Evolutionary conservation across 371 early-diverging fungal genomes (phyloP).

Genomic region (Haplosporangium sp.): DNA sequence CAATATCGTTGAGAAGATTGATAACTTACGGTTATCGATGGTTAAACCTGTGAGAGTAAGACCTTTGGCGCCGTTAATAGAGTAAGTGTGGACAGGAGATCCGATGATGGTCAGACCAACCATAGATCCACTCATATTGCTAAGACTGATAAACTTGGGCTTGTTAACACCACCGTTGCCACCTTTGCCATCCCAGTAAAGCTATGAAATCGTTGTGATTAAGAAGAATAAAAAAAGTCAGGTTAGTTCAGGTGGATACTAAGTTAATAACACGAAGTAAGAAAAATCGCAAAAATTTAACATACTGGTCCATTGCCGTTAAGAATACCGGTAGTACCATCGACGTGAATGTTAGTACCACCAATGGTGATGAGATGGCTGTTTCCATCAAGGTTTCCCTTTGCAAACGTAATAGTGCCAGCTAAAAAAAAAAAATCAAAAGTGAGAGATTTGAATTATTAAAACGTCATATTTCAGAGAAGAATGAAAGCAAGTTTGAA

Average conservation of each 20-base stretch:
- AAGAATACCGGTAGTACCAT: conserved; percentile 33
- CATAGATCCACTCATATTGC: conserved; percentile 30
- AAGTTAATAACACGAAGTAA: background rate
- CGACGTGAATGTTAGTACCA: conserved; percentile 38
- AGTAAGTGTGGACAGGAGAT: conserved; percentile 48
- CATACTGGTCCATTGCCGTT: conserved; percentile 49
- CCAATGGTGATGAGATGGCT: conserved; percentile 31
- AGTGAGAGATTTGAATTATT: conserved; percentile 1
- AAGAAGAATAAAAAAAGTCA: background rate
- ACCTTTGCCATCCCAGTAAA: conserved; percentile 56
- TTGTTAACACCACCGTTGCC: conserved; percentile 53
- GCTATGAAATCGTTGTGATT: background rate
- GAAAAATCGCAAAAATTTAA: background rate
- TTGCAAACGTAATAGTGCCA: conserved; percentile 39
- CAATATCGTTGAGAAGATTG: too few relatives aligned
- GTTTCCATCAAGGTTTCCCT: conserved; percentile 22
- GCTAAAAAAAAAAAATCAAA: conserved; percentile 10
- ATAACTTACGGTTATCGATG: conserved; percentile 47
- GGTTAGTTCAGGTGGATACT: background rate
- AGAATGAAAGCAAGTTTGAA: background rate
- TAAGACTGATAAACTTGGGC: conserved; percentile 53
- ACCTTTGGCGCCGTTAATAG: conserved; percentile 29
- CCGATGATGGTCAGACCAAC: conserved; percentile 22
- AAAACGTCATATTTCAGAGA: background rate
- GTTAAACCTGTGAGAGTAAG: conserved; percentile 26